phyloP scores from a whole-genome alignment of 2,329 filamentous ascomycete genomes.

The Aspergillus flavus region DNA sequence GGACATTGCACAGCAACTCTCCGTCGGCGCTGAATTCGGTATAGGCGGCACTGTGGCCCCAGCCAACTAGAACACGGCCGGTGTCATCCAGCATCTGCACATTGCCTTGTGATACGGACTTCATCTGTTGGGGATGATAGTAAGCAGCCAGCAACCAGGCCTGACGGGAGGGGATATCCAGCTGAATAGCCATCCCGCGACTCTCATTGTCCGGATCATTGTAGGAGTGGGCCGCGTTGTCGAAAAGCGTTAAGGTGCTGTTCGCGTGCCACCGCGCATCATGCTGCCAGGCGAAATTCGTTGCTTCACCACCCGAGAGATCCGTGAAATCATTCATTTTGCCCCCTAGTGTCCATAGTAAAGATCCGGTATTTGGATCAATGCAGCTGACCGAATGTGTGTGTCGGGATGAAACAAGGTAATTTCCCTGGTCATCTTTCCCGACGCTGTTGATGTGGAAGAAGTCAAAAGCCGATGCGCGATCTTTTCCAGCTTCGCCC shows the following conservation, averaged over 20 bases:
- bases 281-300: constrained; percentile 50
- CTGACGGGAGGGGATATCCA: constrained; percentile 44
- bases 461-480: constrained; percentile 51
- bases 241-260: constrained; percentile 40
- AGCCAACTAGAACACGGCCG: constrained; percentile 53
- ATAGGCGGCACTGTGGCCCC: constrained; percentile 53
- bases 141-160: constrained; percentile 44
- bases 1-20: constrained; percentile 55
- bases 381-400: constrained; percentile 53
- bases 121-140: constrained; percentile 41
- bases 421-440: constrained; percentile 55
- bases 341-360: constrained; percentile 59
- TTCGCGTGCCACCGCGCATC: constrained; percentile 46
- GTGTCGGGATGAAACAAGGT: constrained; percentile 57
- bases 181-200: constrained; percentile 47
- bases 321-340: constrained; percentile 50
- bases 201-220: constrained; percentile 31
- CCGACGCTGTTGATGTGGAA: constrained; percentile 62
- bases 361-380: constrained; percentile 49
- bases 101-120: constrained; percentile 45
- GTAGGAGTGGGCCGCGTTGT: constrained; percentile 35
- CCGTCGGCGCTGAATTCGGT: constrained; percentile 56
- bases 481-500: constrained; percentile 11
- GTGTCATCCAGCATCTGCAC: constrained; percentile 44
- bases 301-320: constrained; percentile 45